Evolutionary conservation across 202 grass and related monocot species (phyloP), one percentile per base, ranked within the genome.

Genomic region (Elaeis oleifera): DNA sequence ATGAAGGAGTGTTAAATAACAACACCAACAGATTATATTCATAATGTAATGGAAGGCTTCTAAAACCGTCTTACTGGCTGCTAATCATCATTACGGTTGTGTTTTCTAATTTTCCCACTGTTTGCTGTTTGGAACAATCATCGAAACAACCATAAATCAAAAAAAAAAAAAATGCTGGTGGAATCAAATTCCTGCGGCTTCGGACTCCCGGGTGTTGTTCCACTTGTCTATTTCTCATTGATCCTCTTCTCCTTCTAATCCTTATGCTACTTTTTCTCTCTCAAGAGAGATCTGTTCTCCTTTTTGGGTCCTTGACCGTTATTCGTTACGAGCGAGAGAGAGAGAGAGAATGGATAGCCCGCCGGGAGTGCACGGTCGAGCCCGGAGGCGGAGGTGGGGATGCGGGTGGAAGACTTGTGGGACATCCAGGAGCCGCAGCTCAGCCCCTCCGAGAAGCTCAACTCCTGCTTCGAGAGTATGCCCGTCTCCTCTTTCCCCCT

Each of bases 371-470:
- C 78, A 48, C 51, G 78, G 56, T 85, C 81, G 81, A 90, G 86
- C 72, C 86, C 81, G 48, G 86, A 90, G 81, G 86, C 86, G 48
- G 86, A 90, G 78, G 54, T 90, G 59, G 86, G 86, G 6, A 79
- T 85, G 68, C 63, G 86, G 8, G 81, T 90, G 60, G 86, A 90
- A 64, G 78, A 85, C 59, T 63, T 90, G 63, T 90, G 86, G 86
- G 86, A 82, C 75, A 79, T 70, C 71, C 75, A 76, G 0, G 86
- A 77, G 49, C 74, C 67, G 59, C 75, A 82, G 75, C 71, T 89
- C 26, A 89, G 71, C 85, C 71, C 55, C 32, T n/a, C 74, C 20
- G 86, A 90, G 81, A 76, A 70, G 86, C 81, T 90, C 78, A 85
- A 90, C 78, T 85, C 75, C 75, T 90, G 86, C 81, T 90, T 90